Percentiles rank a stretch among this genome's conserved stretches.
These are phyloP conservation scores for Chaetomidium leptoderma DNA, from an alignment of 495 filamentous ascomycete genomes.

Conservation along the genomic window DNA sequence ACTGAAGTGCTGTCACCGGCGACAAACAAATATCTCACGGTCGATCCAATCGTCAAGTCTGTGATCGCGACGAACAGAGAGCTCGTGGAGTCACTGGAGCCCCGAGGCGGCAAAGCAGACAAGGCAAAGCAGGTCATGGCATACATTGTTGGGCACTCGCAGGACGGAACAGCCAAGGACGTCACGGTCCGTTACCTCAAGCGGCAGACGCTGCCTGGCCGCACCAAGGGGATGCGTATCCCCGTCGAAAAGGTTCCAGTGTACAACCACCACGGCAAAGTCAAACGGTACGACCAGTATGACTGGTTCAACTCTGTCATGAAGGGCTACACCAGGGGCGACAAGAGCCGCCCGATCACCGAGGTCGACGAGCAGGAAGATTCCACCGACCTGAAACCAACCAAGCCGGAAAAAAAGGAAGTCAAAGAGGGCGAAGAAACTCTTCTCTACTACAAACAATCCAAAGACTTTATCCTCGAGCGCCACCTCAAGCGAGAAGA, in stretches of 20 bases:
- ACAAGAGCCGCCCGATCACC: slow-evolving; percentile 50
- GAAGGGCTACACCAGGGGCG: slow-evolving; percentile 62
- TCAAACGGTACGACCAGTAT: slow-evolving; percentile 62
- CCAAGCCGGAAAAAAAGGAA: slow-evolving; percentile 66
- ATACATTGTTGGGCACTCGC: slow-evolving; percentile 82
- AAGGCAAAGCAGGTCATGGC: slow-evolving; percentile 84
- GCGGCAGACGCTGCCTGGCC: slow-evolving; percentile 76
- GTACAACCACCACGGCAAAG: slow-evolving; percentile 65
- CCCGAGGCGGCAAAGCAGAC: slow-evolving; percentile 74
- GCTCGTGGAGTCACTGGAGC: slow-evolving; percentile 71
- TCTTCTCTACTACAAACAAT: slow-evolving; percentile 80
- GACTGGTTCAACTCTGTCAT: slow-evolving; percentile 87
- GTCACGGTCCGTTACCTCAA: slow-evolving; percentile 91
- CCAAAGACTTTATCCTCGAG: slow-evolving; percentile 76
- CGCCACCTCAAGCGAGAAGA: slow-evolving; percentile 91
- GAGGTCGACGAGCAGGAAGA: slow-evolving; percentile 76
- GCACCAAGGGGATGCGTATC: slow-evolving; percentile 82
- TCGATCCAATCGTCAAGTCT: slow-evolving; percentile 70
- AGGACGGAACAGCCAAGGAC: slow-evolving; percentile 88
- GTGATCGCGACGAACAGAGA: slow-evolving; percentile 64
- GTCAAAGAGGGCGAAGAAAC: slow-evolving; percentile 71
- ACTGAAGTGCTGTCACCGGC: slow-evolving; percentile 78
- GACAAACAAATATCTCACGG: slow-evolving; percentile 69
- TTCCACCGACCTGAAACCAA: slow-evolving; percentile 63
- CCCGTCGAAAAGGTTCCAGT: slow-evolving; percentile 72